These are phyloP conservation scores for Ogataea paradorogensis DNA, from an alignment of 805 yeast species.

Conservation along the genomic window DNA sequence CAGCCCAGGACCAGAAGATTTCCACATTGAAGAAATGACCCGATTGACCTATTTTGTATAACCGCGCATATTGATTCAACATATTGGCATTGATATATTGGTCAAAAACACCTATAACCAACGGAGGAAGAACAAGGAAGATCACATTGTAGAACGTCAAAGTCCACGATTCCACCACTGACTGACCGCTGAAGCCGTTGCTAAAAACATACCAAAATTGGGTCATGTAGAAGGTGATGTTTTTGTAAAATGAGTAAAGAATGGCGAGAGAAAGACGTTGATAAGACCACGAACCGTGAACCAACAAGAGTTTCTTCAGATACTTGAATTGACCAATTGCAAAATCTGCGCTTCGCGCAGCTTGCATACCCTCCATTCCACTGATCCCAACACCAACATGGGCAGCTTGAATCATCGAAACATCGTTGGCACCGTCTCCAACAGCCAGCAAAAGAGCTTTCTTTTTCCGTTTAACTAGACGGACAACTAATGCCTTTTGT, in stretches of 20 bases:
- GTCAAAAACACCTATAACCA: slow-evolving; percentile 94
- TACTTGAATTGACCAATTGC: slow-evolving; percentile 95
- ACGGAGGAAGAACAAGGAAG: slow-evolving; percentile 93
- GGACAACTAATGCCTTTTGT: slow-evolving; percentile 94
- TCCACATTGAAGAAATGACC: slow-evolving; percentile 86
- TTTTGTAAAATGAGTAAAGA: slow-evolving; percentile 91
- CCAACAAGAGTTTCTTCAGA: slow-evolving; percentile 76
- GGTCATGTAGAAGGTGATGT: slow-evolving; percentile 92
- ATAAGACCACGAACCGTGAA: slow-evolving; percentile 98
- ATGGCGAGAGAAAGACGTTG: slow-evolving; percentile 92
- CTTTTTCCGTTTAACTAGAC: slow-evolving; percentile 81
- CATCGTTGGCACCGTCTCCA: slow-evolving; percentile 99
- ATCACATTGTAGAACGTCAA: slow-evolving; percentile 92
- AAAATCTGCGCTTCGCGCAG: slow-evolving; percentile 96
- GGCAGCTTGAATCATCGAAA: slow-evolving; percentile 98
- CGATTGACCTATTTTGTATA: slow-evolving; percentile 86
- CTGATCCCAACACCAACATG: slow-evolving; percentile 99
- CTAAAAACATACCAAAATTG: slow-evolving; percentile 97
- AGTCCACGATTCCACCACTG: slow-evolving; percentile 96
- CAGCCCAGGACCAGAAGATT: slow-evolving; percentile 96
- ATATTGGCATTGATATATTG: slow-evolving; percentile 91
- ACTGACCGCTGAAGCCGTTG: slow-evolving; percentile 92
- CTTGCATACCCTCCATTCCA: slow-evolving; percentile 99
- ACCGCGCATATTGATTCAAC: slow-evolving; percentile 86
- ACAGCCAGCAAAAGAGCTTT: slow-evolving; percentile 80